Percentiles rank a stretch among this genome's conserved stretches.
These are phyloP conservation scores for Agaricus sinodeliciosus DNA, from an alignment of 768 basidiomycete genomes.

Conservation along the genomic window DNA sequence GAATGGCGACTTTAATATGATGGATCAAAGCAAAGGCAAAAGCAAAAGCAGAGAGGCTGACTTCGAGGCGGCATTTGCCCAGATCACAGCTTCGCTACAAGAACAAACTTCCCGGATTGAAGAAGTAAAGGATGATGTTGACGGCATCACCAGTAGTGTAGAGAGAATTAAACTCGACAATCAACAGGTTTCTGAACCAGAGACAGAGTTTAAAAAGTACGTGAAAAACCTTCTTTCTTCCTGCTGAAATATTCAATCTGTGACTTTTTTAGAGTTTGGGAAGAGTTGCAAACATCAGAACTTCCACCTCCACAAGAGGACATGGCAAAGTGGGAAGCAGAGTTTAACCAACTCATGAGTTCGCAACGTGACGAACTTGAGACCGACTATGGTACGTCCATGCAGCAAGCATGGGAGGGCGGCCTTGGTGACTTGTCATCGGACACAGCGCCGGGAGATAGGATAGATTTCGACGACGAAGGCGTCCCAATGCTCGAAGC, in stretches of 20 bases:
- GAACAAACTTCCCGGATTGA: conserved; percentile 26
- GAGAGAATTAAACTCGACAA: conserved; percentile 28
- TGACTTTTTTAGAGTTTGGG: conserved; percentile 46
- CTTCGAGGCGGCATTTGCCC: conserved; percentile 82
- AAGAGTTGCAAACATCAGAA: conserved; percentile 51
- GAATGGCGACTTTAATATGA: conserved; percentile 17
- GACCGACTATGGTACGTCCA: conserved; percentile 47
- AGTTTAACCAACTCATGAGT: conserved; percentile 75
- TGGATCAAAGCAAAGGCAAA: conserved; percentile 53
- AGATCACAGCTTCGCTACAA: conserved; percentile 46
- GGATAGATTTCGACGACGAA: conserved; percentile 53
- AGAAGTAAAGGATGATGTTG: conserved; percentile 38
- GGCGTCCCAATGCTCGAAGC: conserved; percentile 69
- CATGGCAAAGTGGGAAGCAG: conserved; percentile 75
- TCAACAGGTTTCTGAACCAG: conserved; percentile 17
- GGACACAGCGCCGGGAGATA: conserved; percentile 17
- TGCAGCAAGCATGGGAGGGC: conserved; percentile 61
- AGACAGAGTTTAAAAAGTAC: conserved; percentile 49
- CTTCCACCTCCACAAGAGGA: conserved; percentile 54
- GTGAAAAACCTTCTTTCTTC: conserved; percentile 11
- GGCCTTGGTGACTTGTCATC: conserved; percentile 39
- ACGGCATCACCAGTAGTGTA: conserved; percentile 41
- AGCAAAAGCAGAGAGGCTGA: conserved; percentile 74
- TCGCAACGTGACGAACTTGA: conserved; percentile 59
- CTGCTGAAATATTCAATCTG: conserved; percentile 1